Evolutionary conservation across 345 rosid species (phyloP).

Genomic region (Erodium maritimum): DNA sequence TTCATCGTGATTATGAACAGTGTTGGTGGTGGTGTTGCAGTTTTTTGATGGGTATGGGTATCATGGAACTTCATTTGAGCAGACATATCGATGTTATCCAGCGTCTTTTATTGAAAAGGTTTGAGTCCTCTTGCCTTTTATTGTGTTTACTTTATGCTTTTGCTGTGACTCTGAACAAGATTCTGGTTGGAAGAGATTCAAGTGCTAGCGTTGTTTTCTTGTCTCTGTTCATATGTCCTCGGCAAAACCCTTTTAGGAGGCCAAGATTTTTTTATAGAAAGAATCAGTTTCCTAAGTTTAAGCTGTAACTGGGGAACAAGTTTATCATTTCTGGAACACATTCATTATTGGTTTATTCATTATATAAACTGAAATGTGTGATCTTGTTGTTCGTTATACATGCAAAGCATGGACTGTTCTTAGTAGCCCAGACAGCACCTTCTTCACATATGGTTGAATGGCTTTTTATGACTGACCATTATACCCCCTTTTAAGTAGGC

Average conservation of each 20-base stretch:
- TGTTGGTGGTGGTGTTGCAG: conserved; percentile 22
- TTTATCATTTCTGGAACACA: background rate
- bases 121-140: background rate
- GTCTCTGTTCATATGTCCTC: background rate
- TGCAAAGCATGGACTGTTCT: background rate
- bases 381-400: no score
- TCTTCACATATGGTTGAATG: no score
- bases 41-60: conserved; percentile 80
- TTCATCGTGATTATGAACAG: background rate
- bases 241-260: background rate
- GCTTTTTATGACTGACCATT: no score
- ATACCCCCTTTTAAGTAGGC: background rate
- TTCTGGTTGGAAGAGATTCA: background rate
- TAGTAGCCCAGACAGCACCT: background rate
- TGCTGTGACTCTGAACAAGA: background rate
- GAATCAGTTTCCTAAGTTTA: background rate
- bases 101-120: conserved; percentile 99
- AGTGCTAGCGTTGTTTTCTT: background rate
- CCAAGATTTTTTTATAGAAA: background rate
- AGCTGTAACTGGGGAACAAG: background rate
- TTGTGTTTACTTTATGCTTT: background rate
- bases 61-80: conserved; percentile 94
- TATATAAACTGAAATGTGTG: background rate
- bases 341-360: background rate
- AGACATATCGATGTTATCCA: conserved; percentile 89